Percentiles rank a stretch among this genome's conserved stretches.
Evolutionary conservation across 257 asterid species (phyloP).

Genomic region (Capsicum baccatum): DNA sequence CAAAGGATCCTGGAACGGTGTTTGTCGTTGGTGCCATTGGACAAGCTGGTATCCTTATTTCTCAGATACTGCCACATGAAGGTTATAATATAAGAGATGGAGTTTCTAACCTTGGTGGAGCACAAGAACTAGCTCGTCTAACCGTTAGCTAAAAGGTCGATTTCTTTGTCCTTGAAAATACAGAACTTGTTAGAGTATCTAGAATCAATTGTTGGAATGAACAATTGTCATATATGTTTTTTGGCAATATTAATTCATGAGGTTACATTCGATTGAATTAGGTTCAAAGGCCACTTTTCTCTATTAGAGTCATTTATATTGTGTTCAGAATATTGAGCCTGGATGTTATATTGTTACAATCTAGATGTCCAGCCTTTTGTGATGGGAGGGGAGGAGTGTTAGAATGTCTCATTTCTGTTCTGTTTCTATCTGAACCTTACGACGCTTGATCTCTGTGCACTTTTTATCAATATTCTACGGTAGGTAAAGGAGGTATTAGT

Average conservation of each 20-base stretch:
- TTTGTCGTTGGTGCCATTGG: conserved; percentile 92
- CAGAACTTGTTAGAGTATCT: not conserved
- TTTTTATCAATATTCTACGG: no score
- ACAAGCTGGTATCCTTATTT: conserved; percentile 82
- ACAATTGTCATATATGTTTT: not conserved
- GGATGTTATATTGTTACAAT: not conserved
- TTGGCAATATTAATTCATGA: not conserved
- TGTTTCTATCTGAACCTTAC: no score
- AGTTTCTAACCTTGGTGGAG: conserved; percentile 78
- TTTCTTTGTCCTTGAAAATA: conserved; percentile 15
- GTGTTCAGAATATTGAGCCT: not conserved
- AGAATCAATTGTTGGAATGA: not conserved
- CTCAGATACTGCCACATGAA: conserved; percentile 71
- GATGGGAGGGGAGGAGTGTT: no score
- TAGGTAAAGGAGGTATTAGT: no score
- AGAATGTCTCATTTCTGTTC: no score
- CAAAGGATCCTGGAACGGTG: conserved; percentile 82
- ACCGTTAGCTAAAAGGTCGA: conserved; percentile 76
- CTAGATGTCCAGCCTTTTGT: no score
- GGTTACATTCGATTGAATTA: not conserved
- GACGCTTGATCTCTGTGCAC: no score
- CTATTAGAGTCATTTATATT: not conserved
- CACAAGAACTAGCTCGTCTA: conserved; percentile 86
- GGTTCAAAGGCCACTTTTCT: not conserved
- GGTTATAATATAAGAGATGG: conserved; percentile 92